Percentiles rank a stretch among this genome's conserved stretches.
Conservation (phyloP, 176 grass and related monocot genomes). For the Saccharum officinarum region DNA sequence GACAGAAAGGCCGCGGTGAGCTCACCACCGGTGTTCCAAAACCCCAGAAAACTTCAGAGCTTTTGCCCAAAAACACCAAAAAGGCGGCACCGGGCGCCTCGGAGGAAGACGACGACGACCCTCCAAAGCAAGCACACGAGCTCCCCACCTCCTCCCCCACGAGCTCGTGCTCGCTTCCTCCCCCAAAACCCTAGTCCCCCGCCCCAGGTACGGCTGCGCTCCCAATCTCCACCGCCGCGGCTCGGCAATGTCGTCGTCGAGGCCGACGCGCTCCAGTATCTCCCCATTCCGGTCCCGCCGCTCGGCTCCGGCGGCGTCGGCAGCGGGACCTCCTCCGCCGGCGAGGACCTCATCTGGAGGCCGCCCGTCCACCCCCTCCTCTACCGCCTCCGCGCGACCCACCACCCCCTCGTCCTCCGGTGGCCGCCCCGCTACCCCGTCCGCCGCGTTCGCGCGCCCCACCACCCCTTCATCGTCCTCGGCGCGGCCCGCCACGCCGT, state of each 20-base stretch:
- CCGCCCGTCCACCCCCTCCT: constrained; percentile 51
- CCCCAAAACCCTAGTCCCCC: constrained; percentile 52
- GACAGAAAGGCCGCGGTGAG: constrained; percentile 10
- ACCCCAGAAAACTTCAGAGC: constrained; percentile 36
- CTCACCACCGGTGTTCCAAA: constrained; percentile 33
- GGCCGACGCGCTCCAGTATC: constrained; percentile 76
- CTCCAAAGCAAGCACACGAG: constrained; percentile 51
- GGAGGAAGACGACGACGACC: constrained; percentile 60
- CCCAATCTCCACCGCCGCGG: neutral
- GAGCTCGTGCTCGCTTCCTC: constrained; percentile 27
- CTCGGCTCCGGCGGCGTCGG: constrained; percentile 23
- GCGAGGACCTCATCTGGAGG: constrained; percentile 39
- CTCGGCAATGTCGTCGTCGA: constrained; percentile 80
- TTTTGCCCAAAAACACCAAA: constrained; percentile 40
- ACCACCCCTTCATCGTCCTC: constrained; percentile 49
- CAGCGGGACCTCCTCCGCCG: constrained; percentile 36
- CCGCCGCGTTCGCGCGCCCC: constrained; percentile 56
- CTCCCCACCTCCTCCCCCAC: constrained; percentile 6
- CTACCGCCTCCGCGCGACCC: constrained; percentile 44
- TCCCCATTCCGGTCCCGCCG: constrained; percentile 93
- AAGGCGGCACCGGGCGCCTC: constrained; percentile 45
- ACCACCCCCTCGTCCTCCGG: constrained; percentile 59
- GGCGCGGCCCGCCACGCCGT: constrained; percentile 47
- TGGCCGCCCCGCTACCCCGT: constrained; percentile 44
- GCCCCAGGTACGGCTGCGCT: neutral